phyloP scores from a whole-genome alignment of 257 asterid species.

The Penstemon eatonii region DNA sequence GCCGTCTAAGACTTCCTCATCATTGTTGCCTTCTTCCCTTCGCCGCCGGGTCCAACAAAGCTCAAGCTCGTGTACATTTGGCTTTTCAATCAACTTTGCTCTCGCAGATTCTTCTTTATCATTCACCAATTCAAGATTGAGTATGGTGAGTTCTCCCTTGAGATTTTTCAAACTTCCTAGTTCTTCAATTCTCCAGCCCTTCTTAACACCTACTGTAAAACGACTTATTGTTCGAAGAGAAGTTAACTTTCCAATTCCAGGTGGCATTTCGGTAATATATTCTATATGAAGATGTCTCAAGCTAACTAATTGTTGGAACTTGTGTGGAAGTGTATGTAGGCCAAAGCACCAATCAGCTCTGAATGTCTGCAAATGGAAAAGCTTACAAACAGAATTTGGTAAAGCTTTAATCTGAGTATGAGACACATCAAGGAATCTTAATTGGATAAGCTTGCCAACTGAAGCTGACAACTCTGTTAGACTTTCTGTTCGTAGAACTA shows the following conservation, averaged over 20 bases:
- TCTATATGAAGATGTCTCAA: constrained; percentile 27
- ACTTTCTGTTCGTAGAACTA: neutral
- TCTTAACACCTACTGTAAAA: constrained; percentile 15
- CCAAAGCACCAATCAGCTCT: neutral
- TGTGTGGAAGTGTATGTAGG: neutral
- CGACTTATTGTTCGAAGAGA: constrained; percentile 21
- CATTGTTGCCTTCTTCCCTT: neutral
- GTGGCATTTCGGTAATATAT: neutral
- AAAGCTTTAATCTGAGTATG: constrained; percentile 2
- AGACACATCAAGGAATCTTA: constrained; percentile 30
- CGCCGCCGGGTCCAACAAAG: neutral
- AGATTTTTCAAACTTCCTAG: constrained; percentile 31
- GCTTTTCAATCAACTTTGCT: neutral
- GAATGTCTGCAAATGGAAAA: constrained; percentile 31
- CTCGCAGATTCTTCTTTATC: constrained; percentile 4
- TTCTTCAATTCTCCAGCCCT: constrained; percentile 34
- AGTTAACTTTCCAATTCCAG: constrained; percentile 18
- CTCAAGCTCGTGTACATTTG: neutral
- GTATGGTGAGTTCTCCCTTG: constrained; percentile 11
- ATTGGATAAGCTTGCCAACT: constrained; percentile 29
- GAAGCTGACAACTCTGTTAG: constrained; percentile 12
- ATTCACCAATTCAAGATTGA: constrained; percentile 21
- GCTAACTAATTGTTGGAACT: constrained; percentile 11
- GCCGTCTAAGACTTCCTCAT: neutral
- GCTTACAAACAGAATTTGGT: constrained; percentile 28